phyloP scores from a whole-genome alignment of 75 land plant genomes.

The Cupressus sempervirens region DNA sequence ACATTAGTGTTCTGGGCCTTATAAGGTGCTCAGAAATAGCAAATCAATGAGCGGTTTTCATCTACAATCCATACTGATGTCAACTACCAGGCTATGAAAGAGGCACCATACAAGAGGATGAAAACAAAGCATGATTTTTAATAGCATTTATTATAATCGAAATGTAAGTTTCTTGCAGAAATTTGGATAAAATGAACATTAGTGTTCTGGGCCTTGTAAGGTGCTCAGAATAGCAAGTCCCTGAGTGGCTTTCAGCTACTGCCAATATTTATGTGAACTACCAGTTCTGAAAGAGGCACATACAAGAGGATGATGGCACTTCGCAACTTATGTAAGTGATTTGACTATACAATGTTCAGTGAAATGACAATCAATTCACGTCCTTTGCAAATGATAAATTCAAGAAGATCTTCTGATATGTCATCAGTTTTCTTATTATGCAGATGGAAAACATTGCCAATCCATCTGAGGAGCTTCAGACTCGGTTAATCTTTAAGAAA shows the following conservation, averaged over 20 bases:
- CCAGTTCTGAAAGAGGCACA: neutral
- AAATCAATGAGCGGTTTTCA: neutral
- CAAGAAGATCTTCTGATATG: neutral
- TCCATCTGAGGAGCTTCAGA: neutral
- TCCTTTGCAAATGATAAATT: neutral
- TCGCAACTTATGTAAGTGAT: neutral
- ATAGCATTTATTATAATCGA: neutral
- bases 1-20: neutral
- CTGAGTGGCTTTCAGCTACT: neutral
- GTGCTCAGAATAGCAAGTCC: neutral
- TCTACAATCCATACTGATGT: neutral
- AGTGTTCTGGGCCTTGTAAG: neutral
- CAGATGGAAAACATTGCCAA: neutral
- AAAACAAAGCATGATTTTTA: neutral
- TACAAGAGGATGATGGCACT: neutral
- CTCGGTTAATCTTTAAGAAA: neutral
- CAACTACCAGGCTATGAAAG: neutral
- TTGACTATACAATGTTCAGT: neutral
- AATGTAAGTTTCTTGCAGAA: slow-evolving; percentile 4
- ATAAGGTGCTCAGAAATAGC: neutral
- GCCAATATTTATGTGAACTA: neutral
- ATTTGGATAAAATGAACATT: neutral
- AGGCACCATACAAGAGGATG: neutral
- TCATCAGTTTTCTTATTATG: neutral
- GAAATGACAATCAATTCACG: neutral